A percentile compares a stretch with the other conserved stretches of the same genome.
These are phyloP conservation scores for Zanthoxylum bungeanum DNA, from an alignment of 345 rosid genomes.

Conservation along the genomic window DNA sequence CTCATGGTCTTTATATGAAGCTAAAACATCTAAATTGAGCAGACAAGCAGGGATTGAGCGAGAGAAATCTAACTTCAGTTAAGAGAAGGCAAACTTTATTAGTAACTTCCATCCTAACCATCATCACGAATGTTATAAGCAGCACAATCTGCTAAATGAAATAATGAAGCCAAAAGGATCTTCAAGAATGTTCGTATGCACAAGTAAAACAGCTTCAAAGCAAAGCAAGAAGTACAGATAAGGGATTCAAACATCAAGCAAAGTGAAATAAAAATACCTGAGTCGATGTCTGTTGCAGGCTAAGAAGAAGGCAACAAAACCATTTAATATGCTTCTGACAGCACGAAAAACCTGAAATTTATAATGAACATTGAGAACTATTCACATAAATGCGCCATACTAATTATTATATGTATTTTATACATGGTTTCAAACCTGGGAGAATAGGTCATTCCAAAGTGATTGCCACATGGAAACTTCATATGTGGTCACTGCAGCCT, in stretches of 20 bases:
- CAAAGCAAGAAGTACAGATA: background rate
- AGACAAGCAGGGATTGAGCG: background rate
- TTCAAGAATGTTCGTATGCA: background rate
- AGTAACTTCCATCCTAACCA: background rate
- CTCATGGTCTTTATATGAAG: background rate
- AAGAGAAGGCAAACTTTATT: background rate
- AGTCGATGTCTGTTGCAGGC: constrained; percentile 99
- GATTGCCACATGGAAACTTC: constrained; percentile 89
- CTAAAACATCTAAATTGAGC: background rate
- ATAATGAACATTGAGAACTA: constrained; percentile 15
- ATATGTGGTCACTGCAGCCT: constrained; percentile 47
- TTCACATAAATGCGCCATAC: background rate
- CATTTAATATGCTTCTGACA: constrained; percentile 81
- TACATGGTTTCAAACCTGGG: constrained; percentile 51
- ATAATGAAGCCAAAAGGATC: background rate
- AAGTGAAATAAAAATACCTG: constrained; percentile 41
- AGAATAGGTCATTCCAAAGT: constrained; percentile 96
- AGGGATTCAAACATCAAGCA: background rate
- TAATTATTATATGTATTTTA: background rate
- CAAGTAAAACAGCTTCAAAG: background rate
- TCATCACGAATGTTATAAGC: background rate
- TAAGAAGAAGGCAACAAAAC: constrained; percentile 79
- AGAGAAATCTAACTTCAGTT: background rate
- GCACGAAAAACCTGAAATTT: constrained; percentile 81
- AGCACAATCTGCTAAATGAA: background rate